Evolutionary conservation across 768 basidiomycete genomes (phyloP).

Genomic region (Amanita fuliginea): DNA sequence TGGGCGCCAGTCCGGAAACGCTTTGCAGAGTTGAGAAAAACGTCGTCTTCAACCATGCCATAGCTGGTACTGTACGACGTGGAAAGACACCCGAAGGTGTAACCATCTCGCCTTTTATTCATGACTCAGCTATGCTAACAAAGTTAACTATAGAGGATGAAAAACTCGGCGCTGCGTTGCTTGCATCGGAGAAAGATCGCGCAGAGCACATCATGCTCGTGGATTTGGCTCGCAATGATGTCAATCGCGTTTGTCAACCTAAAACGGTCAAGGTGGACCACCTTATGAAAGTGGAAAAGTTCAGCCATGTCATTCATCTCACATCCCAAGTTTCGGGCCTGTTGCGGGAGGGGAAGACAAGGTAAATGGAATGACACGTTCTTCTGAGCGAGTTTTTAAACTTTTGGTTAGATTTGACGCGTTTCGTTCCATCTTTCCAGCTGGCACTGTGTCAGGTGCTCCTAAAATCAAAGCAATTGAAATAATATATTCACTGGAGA

Average conservation of each 20-base stretch:
- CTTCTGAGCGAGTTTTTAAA: slow-evolving; percentile 1
- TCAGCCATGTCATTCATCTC: slow-evolving; percentile 96
- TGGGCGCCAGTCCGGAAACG: slow-evolving; percentile 98
- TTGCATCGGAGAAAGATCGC: slow-evolving; percentile 85
- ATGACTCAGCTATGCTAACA: background rate
- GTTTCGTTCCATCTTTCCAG: slow-evolving; percentile 97
- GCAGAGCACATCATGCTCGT: slow-evolving; percentile 99
- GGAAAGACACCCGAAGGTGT: slow-evolving; percentile 80
- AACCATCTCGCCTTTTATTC: background rate
- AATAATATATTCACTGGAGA: slow-evolving; percentile 76
- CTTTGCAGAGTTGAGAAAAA: slow-evolving; percentile 90
- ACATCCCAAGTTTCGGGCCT: slow-evolving; percentile 91
- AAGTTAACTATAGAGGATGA: slow-evolving; percentile 71
- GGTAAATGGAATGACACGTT: slow-evolving; percentile 34
- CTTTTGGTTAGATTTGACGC: slow-evolving; percentile 72
- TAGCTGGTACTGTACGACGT: slow-evolving; percentile 87
- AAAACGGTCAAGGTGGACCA: slow-evolving; percentile 94
- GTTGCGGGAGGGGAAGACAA: slow-evolving; percentile 70
- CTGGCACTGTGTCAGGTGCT: slow-evolving; percentile 96
- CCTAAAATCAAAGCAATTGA: slow-evolving; percentile 99
- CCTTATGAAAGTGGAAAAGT: slow-evolving; percentile 88
- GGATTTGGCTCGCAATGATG: slow-evolving; percentile 95
- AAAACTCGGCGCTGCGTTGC: slow-evolving; percentile 58
- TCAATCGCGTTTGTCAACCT: slow-evolving; percentile 93
- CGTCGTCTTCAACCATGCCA: slow-evolving; percentile 94